Conservation (phyloP, 768 basidiomycete genomes). For the Phlebiopsis flavidoalba region DNA sequence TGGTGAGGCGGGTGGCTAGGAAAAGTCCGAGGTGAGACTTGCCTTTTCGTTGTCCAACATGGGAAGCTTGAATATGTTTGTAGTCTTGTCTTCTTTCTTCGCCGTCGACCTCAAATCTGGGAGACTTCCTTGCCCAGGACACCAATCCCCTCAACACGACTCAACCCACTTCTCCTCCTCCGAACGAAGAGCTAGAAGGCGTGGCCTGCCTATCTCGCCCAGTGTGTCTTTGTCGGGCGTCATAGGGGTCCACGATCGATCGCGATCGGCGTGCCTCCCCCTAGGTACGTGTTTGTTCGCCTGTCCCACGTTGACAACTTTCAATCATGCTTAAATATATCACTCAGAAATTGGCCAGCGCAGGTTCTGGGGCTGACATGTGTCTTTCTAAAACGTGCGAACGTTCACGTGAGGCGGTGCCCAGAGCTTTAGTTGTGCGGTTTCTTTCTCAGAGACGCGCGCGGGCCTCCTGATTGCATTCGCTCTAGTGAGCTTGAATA, state of each 20-base stretch:
- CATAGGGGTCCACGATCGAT: background rate
- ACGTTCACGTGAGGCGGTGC: too few relatives aligned
- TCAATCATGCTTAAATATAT: background rate
- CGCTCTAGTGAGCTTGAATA: too few relatives aligned
- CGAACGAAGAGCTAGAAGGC: background rate
- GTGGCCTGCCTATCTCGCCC: background rate
- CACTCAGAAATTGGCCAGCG: background rate
- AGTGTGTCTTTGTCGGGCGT: background rate
- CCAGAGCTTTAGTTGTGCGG: too few relatives aligned
- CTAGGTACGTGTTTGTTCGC: background rate
- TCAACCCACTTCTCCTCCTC: background rate
- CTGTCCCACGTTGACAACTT: background rate
- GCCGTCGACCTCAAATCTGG: background rate
- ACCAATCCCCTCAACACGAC: too few relatives aligned
- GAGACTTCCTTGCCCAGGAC: background rate
- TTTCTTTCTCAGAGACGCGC: too few relatives aligned
- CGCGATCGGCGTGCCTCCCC: background rate
- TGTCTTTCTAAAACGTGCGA: too few relatives aligned
- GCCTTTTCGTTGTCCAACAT: too few relatives aligned
- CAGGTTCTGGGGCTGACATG: background rate
- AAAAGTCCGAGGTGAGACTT: too few relatives aligned
- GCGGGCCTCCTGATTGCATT: too few relatives aligned
- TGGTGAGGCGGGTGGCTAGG: too few relatives aligned
- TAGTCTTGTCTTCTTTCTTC: too few relatives aligned
- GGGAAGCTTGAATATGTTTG: too few relatives aligned